phyloP scores from a whole-genome alignment of 2,329 filamentous ascomycete genomes.

The Curvularia hawaiiensis region DNA sequence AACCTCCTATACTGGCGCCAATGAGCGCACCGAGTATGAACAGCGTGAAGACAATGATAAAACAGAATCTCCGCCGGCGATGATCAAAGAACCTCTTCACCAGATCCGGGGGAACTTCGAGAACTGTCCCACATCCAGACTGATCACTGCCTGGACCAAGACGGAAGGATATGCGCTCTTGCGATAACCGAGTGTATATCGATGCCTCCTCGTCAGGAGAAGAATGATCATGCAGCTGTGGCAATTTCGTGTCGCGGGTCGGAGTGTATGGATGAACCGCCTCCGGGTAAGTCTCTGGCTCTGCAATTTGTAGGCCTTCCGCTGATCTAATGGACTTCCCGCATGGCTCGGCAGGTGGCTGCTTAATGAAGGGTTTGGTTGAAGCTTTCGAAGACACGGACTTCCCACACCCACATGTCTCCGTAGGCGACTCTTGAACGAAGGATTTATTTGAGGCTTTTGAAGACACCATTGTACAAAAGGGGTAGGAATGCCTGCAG shows the following conservation, averaged over 20 bases:
- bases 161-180: constrained; percentile 1
- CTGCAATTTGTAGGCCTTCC: constrained; percentile 11
- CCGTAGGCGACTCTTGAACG: too few species aligned
- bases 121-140: background rate
- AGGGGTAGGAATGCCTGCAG: background rate
- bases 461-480: background rate
- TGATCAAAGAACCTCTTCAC: constrained; percentile 8
- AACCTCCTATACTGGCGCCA: constrained; percentile 7
- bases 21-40: constrained; percentile 1
- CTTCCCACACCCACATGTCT: too few species aligned
- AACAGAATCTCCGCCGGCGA: constrained; percentile 3
- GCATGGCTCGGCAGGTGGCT: background rate
- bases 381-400: background rate
- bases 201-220: background rate
- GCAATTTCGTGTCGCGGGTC: constrained; percentile 9
- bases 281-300: constrained; percentile 9
- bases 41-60: constrained; percentile 1
- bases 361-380: background rate
- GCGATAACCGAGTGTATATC: background rate
- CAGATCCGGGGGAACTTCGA: constrained; percentile 4
- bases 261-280: constrained; percentile 4
- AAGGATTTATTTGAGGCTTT: background rate
- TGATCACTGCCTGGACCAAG: background rate
- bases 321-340: background rate
- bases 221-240: constrained; percentile 1